These are phyloP conservation scores for Furcasterigmium furcatum DNA, from an alignment of 2,329 filamentous ascomycete species.

Conservation along the genomic window DNA sequence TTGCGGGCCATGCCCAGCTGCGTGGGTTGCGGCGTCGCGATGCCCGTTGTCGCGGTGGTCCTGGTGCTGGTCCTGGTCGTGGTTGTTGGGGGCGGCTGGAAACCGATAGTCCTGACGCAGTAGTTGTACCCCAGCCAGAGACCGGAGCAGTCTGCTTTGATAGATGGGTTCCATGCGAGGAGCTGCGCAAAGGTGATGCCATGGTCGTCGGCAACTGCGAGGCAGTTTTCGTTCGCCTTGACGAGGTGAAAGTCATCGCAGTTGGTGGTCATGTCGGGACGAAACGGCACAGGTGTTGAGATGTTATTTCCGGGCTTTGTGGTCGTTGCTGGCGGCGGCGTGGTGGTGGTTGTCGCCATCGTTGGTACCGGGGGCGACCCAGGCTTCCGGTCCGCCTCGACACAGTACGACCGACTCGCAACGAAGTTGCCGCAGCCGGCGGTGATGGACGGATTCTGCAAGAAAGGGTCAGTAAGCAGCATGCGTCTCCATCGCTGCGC, in stretches of 20 bases:
- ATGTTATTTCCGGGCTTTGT: neutral
- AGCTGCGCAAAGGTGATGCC: constrained; percentile 4
- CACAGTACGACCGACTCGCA: neutral
- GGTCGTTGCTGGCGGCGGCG: neutral
- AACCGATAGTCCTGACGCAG: constrained; percentile 2
- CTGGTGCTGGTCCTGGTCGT: neutral
- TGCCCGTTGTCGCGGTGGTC: constrained; percentile 1
- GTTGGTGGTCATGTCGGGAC: constrained; percentile 9
- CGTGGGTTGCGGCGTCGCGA: constrained; percentile 8
- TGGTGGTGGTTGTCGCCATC: neutral
- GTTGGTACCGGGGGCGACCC: neutral
- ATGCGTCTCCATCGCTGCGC: neutral
- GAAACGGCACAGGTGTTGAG: constrained; percentile 6
- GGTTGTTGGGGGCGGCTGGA: neutral
- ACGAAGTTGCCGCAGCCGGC: neutral
- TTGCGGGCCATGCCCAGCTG: constrained; percentile 14
- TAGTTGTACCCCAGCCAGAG: constrained; percentile 7
- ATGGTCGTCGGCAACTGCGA: constrained; percentile 6
- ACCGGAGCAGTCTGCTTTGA: constrained; percentile 10
- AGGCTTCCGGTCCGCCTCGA: constrained; percentile 1
- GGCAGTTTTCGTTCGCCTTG: constrained; percentile 15
- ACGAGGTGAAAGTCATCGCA: constrained; percentile 19
- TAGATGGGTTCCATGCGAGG: constrained; percentile 21
- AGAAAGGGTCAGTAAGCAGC: neutral
- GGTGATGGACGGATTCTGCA: constrained; percentile 1